Conservation (phyloP, 148 eudicot genomes). For the Fagopyrum homotropicum region DNA sequence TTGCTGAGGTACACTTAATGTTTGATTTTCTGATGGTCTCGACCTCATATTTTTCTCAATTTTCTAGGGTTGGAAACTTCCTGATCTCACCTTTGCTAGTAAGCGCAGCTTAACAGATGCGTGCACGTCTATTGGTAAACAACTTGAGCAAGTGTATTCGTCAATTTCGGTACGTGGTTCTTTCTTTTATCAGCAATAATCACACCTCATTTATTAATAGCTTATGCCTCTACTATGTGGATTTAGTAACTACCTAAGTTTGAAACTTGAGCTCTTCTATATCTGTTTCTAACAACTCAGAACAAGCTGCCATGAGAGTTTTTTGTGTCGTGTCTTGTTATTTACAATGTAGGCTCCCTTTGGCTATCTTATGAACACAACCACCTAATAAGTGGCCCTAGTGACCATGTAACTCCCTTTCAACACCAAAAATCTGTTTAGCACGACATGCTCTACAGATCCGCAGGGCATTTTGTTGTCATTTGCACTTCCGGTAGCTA, state of each 20-base stretch:
- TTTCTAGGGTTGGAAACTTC: slow-evolving; percentile 84
- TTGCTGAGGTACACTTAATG: neutral
- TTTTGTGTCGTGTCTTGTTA: neutral
- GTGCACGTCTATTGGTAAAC: slow-evolving; percentile 45
- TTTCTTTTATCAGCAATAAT: neutral
- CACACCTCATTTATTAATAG: neutral
- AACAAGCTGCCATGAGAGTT: neutral
- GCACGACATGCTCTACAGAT: too few relatives aligned
- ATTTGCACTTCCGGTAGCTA: neutral
- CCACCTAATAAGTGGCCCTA: too few relatives aligned
- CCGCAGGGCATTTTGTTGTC: neutral
- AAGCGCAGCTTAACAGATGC: slow-evolving; percentile 78
- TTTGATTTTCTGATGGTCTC: neutral
- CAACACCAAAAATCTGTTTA: too few relatives aligned
- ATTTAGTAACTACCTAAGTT: neutral
- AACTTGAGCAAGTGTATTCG: slow-evolving; percentile 67
- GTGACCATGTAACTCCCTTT: too few relatives aligned
- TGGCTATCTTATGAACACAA: too few relatives aligned
- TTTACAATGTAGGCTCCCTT: neutral
- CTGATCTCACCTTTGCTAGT: slow-evolving; percentile 83
- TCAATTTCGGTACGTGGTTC: slow-evolving; percentile 47
- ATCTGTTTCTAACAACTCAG: neutral
- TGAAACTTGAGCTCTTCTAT: neutral
- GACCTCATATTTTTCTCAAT: neutral
- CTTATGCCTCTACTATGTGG: neutral